phyloP scores from a whole-genome alignment of 2,329 filamentous ascomycete species.

The Neopestalotiopsis sp. region DNA sequence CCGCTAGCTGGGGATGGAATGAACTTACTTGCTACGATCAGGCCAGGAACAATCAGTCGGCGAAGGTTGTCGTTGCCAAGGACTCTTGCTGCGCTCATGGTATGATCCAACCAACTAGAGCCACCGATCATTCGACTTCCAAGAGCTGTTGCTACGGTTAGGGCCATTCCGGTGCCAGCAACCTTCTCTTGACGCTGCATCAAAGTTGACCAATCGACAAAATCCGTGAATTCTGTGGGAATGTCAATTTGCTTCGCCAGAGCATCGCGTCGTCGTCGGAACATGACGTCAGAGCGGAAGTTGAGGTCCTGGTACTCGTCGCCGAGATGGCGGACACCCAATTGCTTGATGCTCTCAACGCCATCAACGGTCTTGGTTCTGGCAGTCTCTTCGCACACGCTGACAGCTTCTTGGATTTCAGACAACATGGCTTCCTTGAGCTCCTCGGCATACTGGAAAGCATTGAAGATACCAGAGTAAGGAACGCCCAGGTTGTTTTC shows the following conservation, averaged over 20 bases:
- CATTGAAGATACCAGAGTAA: slow-evolving; percentile 84
- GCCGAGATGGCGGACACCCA: slow-evolving; percentile 87
- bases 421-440: slow-evolving; percentile 87
- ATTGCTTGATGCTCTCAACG: slow-evolving; percentile 85
- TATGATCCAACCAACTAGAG: slow-evolving; percentile 87
- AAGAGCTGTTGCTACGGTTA: slow-evolving; percentile 88
- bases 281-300: slow-evolving; percentile 95
- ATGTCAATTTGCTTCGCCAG: slow-evolving; percentile 86
- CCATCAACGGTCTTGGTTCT: slow-evolving; percentile 77
- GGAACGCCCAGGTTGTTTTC: slow-evolving; percentile 80
- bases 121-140: slow-evolving; percentile 83
- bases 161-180: slow-evolving; percentile 90
- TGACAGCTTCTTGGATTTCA: slow-evolving; percentile 81
- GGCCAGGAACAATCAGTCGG: slow-evolving; percentile 79
- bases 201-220: slow-evolving; percentile 84
- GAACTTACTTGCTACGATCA: slow-evolving; percentile 78
- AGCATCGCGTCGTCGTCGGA: slow-evolving; percentile 80
- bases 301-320: slow-evolving; percentile 84
- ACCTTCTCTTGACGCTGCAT: slow-evolving; percentile 94
- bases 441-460: slow-evolving; percentile 92
- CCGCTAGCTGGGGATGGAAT: background rate
- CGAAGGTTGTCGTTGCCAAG: slow-evolving; percentile 82
- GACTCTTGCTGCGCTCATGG: slow-evolving; percentile 79
- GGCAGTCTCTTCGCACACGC: slow-evolving; percentile 84
- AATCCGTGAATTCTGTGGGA: slow-evolving; percentile 88